These are phyloP conservation scores for Eremomyces bilateralis DNA, from an alignment of 495 filamentous ascomycete genomes.

Conservation along the genomic window DNA sequence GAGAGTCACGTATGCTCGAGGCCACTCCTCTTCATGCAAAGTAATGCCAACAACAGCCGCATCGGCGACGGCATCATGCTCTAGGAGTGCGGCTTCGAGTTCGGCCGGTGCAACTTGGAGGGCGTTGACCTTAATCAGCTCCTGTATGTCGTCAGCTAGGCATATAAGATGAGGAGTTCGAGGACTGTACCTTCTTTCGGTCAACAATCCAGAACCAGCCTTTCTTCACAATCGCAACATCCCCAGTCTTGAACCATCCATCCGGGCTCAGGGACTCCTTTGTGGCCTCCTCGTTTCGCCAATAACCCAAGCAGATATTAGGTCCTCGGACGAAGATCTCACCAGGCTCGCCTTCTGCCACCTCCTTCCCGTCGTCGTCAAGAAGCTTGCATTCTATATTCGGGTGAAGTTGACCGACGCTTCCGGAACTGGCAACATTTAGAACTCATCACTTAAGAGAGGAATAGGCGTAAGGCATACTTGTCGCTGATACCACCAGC, in stretches of 20 bases:
- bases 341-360: conserved; percentile 13
- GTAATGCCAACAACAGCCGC: conserved; percentile 19
- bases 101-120: conserved; percentile 26
- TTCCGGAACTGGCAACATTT: conserved; percentile 9
- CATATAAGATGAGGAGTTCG: background rate
- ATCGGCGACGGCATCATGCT: conserved; percentile 19
- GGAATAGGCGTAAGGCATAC: conserved; percentile 5
- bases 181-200: conserved; percentile 17
- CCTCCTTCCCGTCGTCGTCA: conserved; percentile 19
- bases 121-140: conserved; percentile 25
- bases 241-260: conserved; percentile 18
- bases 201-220: conserved; percentile 19
- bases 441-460: background rate
- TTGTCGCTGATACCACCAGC: conserved; percentile 12
- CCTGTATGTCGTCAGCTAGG: conserved; percentile 4
- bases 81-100: conserved; percentile 22
- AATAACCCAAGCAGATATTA: conserved; percentile 17
- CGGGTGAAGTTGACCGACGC: conserved; percentile 14
- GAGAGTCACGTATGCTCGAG: conserved; percentile 15
- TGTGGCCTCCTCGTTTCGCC: conserved; percentile 16
- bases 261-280: conserved; percentile 12
- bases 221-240: conserved; percentile 16
- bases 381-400: conserved; percentile 17
- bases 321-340: conserved; percentile 18
- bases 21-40: conserved; percentile 15